Conservation (phyloP, 768 basidiomycete genomes). For the Auriculariales sp. region DNA sequence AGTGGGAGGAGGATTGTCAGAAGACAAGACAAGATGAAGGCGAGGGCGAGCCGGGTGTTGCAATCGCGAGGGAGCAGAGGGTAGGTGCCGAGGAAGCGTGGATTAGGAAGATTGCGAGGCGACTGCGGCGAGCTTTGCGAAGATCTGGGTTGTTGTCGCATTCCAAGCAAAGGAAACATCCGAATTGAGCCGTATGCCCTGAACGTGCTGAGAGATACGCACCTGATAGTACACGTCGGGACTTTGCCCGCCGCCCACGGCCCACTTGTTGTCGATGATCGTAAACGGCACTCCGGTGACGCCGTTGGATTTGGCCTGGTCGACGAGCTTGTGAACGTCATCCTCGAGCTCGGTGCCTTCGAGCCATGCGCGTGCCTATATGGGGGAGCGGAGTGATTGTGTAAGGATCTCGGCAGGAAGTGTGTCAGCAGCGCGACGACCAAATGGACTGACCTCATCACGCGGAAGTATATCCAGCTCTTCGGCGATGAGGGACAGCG, state of each 20-base stretch:
- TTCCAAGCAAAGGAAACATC: not conserved
- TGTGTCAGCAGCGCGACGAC: constrained; percentile 7
- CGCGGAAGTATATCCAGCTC: constrained; percentile 40
- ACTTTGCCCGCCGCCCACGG: constrained; percentile 58
- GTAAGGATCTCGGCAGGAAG: not conserved
- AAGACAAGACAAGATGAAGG: no score
- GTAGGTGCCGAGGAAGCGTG: no score
- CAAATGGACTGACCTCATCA: constrained; percentile 32
- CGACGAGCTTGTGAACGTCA: constrained; percentile 49
- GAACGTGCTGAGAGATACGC: constrained; percentile 1
- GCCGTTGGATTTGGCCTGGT: constrained; percentile 46
- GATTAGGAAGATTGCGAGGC: no score
- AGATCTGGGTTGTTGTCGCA: not conserved
- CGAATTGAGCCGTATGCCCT: no score
- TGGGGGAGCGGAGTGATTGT: not conserved
- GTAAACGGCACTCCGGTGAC: constrained; percentile 71
- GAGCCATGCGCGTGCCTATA: constrained; percentile 49
- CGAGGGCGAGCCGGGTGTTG: no score
- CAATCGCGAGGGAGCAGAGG: no score
- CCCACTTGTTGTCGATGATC: constrained; percentile 68
- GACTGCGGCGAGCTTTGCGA: constrained; percentile 1
- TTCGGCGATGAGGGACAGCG: constrained; percentile 47
- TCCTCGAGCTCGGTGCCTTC: constrained; percentile 46
- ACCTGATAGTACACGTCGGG: constrained; percentile 60
- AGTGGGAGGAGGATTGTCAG: no score